These are phyloP conservation scores for Chalaropsis thielavioides DNA, from an alignment of 2,329 filamentous ascomycete species.

Conservation along the genomic window DNA sequence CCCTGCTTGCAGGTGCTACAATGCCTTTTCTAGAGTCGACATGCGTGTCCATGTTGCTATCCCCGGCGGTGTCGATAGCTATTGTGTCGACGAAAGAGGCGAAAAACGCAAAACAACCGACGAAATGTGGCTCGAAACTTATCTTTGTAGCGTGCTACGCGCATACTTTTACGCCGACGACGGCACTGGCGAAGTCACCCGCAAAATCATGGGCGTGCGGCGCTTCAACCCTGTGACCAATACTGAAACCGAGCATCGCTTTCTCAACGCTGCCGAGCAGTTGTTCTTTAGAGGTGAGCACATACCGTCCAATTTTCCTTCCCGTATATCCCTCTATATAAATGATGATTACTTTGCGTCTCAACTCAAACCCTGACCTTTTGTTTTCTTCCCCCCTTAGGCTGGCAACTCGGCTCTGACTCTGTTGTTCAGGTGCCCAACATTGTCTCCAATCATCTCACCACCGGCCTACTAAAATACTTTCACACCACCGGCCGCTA, in stretches of 20 bases:
- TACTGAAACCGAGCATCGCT: slow-evolving; percentile 95
- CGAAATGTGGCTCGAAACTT: slow-evolving; percentile 92
- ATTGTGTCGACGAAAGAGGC: slow-evolving; percentile 91
- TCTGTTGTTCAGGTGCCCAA: slow-evolving; percentile 96
- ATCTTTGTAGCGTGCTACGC: slow-evolving; percentile 83
- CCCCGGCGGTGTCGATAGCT: slow-evolving; percentile 89
- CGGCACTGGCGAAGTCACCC: slow-evolving; percentile 83
- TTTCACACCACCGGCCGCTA: slow-evolving; percentile 91
- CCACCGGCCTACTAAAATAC: slow-evolving; percentile 84
- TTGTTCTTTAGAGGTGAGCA: slow-evolving; percentile 76
- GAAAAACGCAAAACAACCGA: slow-evolving; percentile 90
- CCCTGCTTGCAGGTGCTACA: slow-evolving; percentile 56
- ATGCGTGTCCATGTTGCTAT: slow-evolving; percentile 99
- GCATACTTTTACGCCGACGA: slow-evolving; percentile 96
- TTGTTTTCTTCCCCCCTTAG: slow-evolving; percentile 29
- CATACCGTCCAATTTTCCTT: not conserved
- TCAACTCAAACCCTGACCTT: slow-evolving; percentile 20
- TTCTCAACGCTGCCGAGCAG: slow-evolving; percentile 83
- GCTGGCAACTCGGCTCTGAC: slow-evolving; percentile 91
- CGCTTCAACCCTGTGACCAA: slow-evolving; percentile 96
- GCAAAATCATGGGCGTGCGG: slow-evolving; percentile 92
- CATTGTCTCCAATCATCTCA: slow-evolving; percentile 88
- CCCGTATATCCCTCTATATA: too few species aligned
- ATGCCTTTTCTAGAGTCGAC: slow-evolving; percentile 93
- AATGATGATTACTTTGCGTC: too few species aligned